A percentile compares a stretch with the other conserved stretches of the same genome.
phyloP scores from a whole-genome alignment of 805 yeast species.

The Pichia manshurica region DNA sequence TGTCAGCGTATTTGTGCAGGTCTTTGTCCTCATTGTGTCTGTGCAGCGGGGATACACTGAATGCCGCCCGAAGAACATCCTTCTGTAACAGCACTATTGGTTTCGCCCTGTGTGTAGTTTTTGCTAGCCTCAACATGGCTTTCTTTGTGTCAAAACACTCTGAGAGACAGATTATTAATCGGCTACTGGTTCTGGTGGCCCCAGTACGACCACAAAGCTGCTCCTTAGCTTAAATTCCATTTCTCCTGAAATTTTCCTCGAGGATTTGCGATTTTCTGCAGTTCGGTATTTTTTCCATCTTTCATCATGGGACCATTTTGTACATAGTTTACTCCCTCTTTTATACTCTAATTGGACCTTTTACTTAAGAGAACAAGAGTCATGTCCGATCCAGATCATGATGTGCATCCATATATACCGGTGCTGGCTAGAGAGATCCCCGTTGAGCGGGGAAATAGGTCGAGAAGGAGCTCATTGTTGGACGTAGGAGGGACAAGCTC shows the following conservation, averaged over 20 bases:
- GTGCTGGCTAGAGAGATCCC: neutral
- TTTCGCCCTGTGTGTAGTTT: neutral
- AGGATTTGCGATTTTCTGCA: no score
- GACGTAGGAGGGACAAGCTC: conserved; percentile 36
- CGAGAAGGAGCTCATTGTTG: conserved; percentile 29
- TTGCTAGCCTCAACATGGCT: neutral
- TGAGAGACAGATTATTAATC: neutral
- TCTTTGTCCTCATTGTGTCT: neutral
- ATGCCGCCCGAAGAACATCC: neutral
- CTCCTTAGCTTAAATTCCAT: no score
- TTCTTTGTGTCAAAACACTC: no score
- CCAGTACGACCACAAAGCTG: no score
- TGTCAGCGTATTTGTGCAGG: conserved; percentile 18
- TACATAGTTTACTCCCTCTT: no score
- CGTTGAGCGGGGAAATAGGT: neutral
- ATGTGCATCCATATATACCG: neutral
- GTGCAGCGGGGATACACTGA: neutral
- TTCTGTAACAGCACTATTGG: no score
- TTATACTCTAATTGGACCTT: no score
- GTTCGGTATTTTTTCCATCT: no score
- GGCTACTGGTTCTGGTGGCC: no score
- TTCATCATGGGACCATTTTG: no score
- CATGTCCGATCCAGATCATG: neutral
- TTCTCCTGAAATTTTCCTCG: no score
- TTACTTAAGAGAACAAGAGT: no score